These are phyloP conservation scores for Cutaneotrichosporon dermatis DNA, from an alignment of 1,284 basidiomycete genomes.

Conservation along the genomic window DNA sequence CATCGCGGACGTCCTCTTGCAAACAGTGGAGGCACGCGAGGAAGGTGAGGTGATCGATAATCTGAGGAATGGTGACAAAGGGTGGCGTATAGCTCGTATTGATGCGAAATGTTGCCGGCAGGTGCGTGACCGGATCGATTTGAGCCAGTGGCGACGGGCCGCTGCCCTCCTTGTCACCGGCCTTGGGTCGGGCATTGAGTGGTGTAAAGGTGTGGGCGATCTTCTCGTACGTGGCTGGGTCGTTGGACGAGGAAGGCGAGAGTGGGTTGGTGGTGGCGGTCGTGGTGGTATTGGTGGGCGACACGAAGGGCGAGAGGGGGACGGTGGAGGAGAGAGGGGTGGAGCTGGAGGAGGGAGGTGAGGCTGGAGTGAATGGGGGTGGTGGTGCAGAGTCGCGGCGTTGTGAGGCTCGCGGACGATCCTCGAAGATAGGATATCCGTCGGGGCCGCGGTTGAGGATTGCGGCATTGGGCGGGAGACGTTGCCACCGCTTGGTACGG, in stretches of 20 bases:
- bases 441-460: too few relatives aligned
- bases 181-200: neutral
- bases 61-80: slow-evolving; percentile 22
- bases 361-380: too few relatives aligned
- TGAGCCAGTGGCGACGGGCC: neutral
- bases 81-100: slow-evolving; percentile 6
- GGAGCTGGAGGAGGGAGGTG: neutral
- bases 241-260: neutral
- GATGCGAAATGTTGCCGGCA: slow-evolving; percentile 21
- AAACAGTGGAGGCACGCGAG: slow-evolving; percentile 20
- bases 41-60: slow-evolving; percentile 25
- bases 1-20: slow-evolving; percentile 18
- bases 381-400: too few relatives aligned
- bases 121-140: slow-evolving; percentile 19
- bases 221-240: neutral
- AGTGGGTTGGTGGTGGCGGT: neutral
- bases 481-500: too few relatives aligned
- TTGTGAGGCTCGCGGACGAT: too few relatives aligned
- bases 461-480: too few relatives aligned
- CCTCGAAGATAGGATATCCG: too few relatives aligned
- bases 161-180: neutral
- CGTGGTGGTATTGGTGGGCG: neutral
- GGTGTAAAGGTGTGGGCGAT: neutral
- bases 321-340: neutral
- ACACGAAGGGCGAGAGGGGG: neutral